Conservation (phyloP, 257 asterid genomes). For the Solanum virginianum region DNA sequence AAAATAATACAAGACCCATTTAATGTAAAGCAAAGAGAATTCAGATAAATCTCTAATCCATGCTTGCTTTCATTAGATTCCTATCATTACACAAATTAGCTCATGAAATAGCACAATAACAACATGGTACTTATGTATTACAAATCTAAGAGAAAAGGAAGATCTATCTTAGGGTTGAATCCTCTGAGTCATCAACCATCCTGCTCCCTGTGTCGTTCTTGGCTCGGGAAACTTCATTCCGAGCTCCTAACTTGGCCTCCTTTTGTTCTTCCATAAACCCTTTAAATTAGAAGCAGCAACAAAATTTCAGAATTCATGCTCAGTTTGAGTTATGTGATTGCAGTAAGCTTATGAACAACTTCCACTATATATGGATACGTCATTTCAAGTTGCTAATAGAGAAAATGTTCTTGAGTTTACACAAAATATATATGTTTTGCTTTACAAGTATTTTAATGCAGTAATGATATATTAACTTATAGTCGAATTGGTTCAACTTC, state of each 20-base stretch:
- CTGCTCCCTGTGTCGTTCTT: not conserved
- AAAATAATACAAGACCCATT: not conserved
- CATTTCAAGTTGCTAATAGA: not conserved
- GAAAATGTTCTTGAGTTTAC: not conserved
- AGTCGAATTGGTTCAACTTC: not conserved
- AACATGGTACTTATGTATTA: not conserved
- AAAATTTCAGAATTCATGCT: not conserved
- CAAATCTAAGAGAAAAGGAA: not conserved
- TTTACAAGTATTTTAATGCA: not conserved
- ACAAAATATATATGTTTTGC: not conserved
- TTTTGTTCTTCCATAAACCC: not conserved
- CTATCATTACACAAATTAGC: not conserved
- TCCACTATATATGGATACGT: not conserved
- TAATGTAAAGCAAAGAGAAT: not conserved
- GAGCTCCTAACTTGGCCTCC: not conserved
- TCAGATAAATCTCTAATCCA: not conserved
- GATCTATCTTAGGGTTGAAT: not conserved
- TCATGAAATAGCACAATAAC: not conserved
- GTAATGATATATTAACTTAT: not conserved
- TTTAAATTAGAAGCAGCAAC: not conserved
- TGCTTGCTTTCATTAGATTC: not conserved
- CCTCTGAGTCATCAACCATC: not conserved
- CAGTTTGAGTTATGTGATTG: not conserved
- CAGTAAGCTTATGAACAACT: not conserved
- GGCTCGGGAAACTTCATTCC: not conserved